Evolutionary conservation across 352 stramenopile species (phyloP), one percentile per base, ranked within the genome.

Genomic region (Globisporangium takayamanum): DNA sequence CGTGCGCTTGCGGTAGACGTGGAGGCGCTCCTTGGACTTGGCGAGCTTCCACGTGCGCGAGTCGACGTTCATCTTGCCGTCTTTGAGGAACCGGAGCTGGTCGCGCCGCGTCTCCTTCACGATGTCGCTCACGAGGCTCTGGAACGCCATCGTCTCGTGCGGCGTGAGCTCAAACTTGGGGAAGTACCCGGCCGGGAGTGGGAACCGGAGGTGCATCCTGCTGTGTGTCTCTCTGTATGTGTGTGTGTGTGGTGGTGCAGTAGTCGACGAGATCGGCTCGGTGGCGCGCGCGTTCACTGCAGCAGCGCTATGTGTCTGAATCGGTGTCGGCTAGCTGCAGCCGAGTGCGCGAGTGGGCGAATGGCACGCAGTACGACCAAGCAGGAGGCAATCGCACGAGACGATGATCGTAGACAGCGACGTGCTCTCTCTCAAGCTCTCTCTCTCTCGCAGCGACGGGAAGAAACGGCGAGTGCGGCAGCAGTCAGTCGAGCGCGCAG

Each of bases 151-250:
- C 58, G 57, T 69, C 65, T 89, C 77, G 45, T 76, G 62, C 10
- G 75, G 64, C 44, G 76, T 66, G 59, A 89, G 72, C 56, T 89
- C 77, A 58, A 89, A 87, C 65, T 76, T 78, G 67, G 77, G 75
- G 60, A 89, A 89, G 67, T 86, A 88, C n/a, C 72, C 74, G 41
- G 66, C 59, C 12, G 80, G 80, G 25, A 89, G 58, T 20, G 80
- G 80, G 69, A 89, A 89, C 44, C 78, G 78, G 58, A 88, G 80
- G 41, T 85, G 77, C 80, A 89, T 89, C 55, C 61, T 72, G 28
- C 1, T 41, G 33, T 55, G 20, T 60, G 25, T 59, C 41, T 59
- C n/a, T 50, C 16, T 61, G 30, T 61, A 30, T 55, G 22, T 41
- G 48, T 36, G 22, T 53, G 25, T 53, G 48, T 53, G 44, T 26